A percentile compares a stretch with the other conserved stretches of the same genome.
Evolutionary conservation across 192 early-diverging fungal genomes (phyloP).

Genomic region (Coemansia sp.): DNA sequence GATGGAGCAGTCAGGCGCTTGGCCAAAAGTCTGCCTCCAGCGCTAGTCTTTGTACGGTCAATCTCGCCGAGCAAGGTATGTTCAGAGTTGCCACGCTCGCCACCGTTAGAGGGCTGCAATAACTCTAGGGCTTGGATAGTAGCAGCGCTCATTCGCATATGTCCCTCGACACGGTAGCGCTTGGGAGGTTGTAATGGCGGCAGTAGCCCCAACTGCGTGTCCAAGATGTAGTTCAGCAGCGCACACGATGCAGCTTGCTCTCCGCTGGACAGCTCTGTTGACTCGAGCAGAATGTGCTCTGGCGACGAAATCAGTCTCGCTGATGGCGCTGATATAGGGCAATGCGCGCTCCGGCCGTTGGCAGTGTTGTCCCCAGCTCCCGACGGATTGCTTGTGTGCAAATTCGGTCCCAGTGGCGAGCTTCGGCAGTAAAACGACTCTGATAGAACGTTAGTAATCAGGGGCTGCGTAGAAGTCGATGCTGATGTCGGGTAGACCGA

Average conservation of each 20-base stretch:
- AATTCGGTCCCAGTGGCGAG: background rate
- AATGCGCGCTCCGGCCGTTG: background rate
- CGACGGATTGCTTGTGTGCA: background rate
- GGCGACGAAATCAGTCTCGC: slow-evolving; percentile 22
- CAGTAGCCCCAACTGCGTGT: slow-evolving; percentile 67
- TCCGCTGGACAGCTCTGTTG: slow-evolving; percentile 33
- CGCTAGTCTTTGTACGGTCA: slow-evolving; percentile 78
- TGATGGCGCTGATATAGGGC: slow-evolving; percentile 26
- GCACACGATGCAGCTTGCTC: slow-evolving; percentile 46
- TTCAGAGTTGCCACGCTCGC: slow-evolving; percentile 41
- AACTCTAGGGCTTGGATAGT: slow-evolving; percentile 82
- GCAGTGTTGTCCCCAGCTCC: background rate
- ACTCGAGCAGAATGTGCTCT: slow-evolving; percentile 36
- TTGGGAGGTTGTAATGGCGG: slow-evolving; percentile 69
- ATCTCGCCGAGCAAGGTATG: slow-evolving; percentile 74
- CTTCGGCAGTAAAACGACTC: slow-evolving; percentile 13
- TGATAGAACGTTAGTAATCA: slow-evolving; percentile 11
- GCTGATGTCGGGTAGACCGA: slow-evolving; percentile 16
- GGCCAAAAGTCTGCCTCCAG: slow-evolving; percentile 75
- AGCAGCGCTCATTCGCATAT: slow-evolving; percentile 78
- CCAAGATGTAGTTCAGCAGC: slow-evolving; percentile 71
- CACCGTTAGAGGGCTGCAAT: slow-evolving; percentile 58
- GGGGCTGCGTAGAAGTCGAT: slow-evolving; percentile 12
- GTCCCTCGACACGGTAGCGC: slow-evolving; percentile 58
- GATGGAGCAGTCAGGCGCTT: slow-evolving; percentile 73